Conservation (phyloP, 176 grass and related monocot genomes). For the Avena sativa region DNA sequence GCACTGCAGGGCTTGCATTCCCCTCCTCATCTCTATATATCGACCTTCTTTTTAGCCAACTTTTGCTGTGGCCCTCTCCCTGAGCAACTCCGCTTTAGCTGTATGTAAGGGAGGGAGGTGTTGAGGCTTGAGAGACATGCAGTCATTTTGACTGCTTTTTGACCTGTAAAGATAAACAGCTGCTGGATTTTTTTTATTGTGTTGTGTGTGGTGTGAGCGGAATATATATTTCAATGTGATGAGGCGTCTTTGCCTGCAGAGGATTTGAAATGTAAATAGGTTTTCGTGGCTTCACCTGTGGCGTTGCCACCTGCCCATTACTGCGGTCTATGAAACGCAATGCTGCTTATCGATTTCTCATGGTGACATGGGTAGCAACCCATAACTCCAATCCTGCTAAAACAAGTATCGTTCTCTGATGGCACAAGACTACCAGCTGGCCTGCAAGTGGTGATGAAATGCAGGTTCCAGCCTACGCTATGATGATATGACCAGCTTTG, state of each 20-base stretch:
- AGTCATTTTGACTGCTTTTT: slow-evolving; percentile 58
- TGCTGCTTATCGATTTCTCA: neutral
- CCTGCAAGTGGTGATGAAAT: neutral
- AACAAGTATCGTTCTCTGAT: neutral
- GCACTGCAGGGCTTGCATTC: slow-evolving; percentile 33
- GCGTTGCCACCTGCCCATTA: neutral
- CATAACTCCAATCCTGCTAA: too few species aligned
- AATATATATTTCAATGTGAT: neutral
- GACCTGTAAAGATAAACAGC: slow-evolving; percentile 41
- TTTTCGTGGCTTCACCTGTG: neutral
- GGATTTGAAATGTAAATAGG: neutral
- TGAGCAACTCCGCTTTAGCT: slow-evolving; percentile 3
- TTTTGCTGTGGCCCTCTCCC: slow-evolving; percentile 36
- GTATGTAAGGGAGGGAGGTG: slow-evolving; percentile 6
- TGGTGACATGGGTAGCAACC: too few species aligned
- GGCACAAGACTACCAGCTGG: neutral
- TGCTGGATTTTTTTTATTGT: neutral
- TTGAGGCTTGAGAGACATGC: slow-evolving; percentile 32
- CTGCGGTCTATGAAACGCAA: neutral
- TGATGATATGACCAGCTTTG: neutral
- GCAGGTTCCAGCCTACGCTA: neutral
- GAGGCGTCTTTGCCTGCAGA: neutral
- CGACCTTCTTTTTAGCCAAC: slow-evolving; percentile 6
- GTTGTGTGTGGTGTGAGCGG: neutral
- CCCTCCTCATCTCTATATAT: slow-evolving; percentile 17